These are phyloP conservation scores for Pelargonium citronellum DNA, from an alignment of 441 rosid genomes.

Conservation along the genomic window DNA sequence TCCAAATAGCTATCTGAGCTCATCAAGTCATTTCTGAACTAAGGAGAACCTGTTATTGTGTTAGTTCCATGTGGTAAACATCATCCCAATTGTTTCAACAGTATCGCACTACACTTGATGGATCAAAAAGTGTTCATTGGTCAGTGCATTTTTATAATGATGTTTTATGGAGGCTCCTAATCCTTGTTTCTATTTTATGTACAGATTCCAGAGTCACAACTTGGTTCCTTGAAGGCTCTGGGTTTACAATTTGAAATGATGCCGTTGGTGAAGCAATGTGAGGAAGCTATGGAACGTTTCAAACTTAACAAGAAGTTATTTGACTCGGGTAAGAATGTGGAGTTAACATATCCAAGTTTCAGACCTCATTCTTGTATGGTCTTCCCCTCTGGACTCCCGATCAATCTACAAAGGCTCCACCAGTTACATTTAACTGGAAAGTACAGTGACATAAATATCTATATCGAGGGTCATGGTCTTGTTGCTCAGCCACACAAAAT, in stretches of 20 bases:
- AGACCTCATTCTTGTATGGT: conserved; percentile 38
- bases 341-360: conserved; percentile 52
- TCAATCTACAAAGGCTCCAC: conserved; percentile 55
- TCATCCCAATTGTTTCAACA: neutral
- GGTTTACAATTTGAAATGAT: conserved; percentile 61
- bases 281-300: conserved; percentile 49
- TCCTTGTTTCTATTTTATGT: conserved; percentile 10
- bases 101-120: neutral
- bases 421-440: conserved; percentile 40
- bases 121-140: neutral
- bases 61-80: neutral
- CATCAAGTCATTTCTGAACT: neutral
- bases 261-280: conserved; percentile 74
- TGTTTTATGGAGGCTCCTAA: conserved; percentile 2
- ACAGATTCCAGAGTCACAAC: conserved; percentile 71
- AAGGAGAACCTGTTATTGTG: neutral
- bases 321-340: conserved; percentile 49
- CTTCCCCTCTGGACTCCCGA: conserved; percentile 68
- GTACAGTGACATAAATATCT: conserved; percentile 56
- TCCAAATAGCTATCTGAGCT: neutral
- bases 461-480: conserved; percentile 56
- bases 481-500: conserved; percentile 62
- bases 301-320: conserved; percentile 47
- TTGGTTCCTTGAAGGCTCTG: conserved; percentile 50
- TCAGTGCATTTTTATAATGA: neutral